Evolutionary conservation across 495 filamentous ascomycete genomes (phyloP), one percentile per base, ranked within the genome.

Genomic region (Cladorrhinum samala): DNA sequence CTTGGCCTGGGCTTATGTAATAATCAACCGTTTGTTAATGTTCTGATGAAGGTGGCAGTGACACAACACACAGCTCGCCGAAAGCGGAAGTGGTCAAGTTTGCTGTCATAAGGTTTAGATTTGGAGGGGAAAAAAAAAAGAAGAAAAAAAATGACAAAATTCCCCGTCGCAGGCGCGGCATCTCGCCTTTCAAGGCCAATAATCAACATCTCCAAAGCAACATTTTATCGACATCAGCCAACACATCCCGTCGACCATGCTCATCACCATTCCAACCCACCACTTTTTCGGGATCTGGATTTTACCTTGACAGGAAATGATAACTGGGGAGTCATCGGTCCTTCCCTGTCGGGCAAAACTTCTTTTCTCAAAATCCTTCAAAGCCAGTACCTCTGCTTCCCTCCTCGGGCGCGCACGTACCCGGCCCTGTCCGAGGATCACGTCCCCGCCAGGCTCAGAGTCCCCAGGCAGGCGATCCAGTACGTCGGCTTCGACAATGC

Each of bases 171-270:
- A n/a, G n/a, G n/a, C n/a, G n/a, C n/a, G n/a, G n/a, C 63, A 13
- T 55, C 62, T 14, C 41, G 49, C 30, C 67, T 63, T 33, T 62
- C 71, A 8, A 19, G 8, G 20, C 86, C 88, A 8, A 74, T 95
- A 42, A 82, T 95, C 47, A 74, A 72, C 53, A 91, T 95, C 61
- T 52, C 77, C 56, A 79, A 88, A 69, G 88, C 75, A 54, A 89
- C 86, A 2, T 95, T 95, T 64, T 92, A 93, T 69, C 82, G 85
- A 16, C 79, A 83, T 42, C 86, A 91, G 66, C 89, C 88, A 13
- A 74, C 63, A 9, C 42, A 19, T 19, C 42, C 42, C 14, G n/a
- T 9, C 62, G 76, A 23, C 6, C 63, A 67, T 43, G 52, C 18
- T 11, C 27, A 50, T 23, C 19, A 45, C 36, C 46, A 47, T 40